Evolutionary conservation across 768 basidiomycete species (phyloP).

Genomic region (Strobilomyces confusus): DNA sequence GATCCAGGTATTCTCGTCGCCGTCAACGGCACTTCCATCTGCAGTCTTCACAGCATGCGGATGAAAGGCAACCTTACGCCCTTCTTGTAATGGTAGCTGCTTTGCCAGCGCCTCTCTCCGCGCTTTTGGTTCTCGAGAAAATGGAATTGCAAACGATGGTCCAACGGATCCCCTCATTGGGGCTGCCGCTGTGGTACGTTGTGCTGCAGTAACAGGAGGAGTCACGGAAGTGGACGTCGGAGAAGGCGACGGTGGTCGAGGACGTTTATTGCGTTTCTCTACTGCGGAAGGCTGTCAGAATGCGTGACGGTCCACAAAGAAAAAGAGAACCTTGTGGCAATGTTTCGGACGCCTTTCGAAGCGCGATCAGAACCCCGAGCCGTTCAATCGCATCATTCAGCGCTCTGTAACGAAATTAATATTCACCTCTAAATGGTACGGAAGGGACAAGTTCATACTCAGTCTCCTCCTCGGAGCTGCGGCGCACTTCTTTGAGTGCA

Average conservation of each 20-base stretch:
- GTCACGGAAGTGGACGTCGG: conserved; percentile 45
- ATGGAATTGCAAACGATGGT: conserved; percentile 44
- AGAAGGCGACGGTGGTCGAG: conserved; percentile 64
- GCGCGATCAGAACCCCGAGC: conserved; percentile 63
- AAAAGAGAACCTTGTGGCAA: conserved; percentile 46
- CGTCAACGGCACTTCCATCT: conserved; percentile 47
- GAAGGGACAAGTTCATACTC: conserved; percentile 42
- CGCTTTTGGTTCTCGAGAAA: conserved; percentile 63
- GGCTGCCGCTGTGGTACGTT: conserved; percentile 13
- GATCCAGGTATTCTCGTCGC: conserved; percentile 63
- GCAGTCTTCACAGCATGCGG: conserved; percentile 55
- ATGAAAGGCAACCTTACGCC: conserved; percentile 80
- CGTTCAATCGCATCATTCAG: conserved; percentile 71
- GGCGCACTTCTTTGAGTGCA: conserved; percentile 61
- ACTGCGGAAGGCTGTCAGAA: conserved; percentile 1
- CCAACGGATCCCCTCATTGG: conserved; percentile 54
- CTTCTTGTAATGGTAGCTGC: conserved; percentile 66
- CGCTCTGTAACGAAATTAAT: conserved; percentile 41
- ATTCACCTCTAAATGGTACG: conserved; percentile 5
- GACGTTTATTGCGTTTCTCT: conserved; percentile 80
- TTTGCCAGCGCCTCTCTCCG: conserved; percentile 57
- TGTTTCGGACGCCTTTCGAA: conserved; percentile 67
- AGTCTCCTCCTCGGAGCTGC: conserved; percentile 55
- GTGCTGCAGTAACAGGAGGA: conserved; percentile 20
- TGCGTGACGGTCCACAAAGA: neutral